Evolutionary conservation across 2,329 filamentous ascomycete genomes (phyloP).

Genomic region (Amphichorda felina): DNA sequence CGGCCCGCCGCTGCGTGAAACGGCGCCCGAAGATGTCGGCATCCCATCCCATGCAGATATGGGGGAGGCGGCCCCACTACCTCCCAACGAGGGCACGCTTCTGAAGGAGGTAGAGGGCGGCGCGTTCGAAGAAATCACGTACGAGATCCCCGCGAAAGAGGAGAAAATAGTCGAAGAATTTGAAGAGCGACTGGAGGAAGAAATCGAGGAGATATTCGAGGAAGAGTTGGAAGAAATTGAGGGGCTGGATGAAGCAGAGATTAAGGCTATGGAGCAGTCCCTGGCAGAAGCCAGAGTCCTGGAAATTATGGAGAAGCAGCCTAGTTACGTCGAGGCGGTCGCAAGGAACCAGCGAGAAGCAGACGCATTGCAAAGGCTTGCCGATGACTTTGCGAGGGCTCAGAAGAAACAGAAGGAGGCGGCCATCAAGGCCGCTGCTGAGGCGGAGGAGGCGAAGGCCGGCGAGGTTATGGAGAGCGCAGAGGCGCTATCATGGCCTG

Average conservation of each 20-base stretch:
- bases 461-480: slow-evolving; percentile 10
- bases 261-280: background rate
- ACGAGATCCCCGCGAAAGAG: slow-evolving; percentile 16
- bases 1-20: slow-evolving; percentile 58
- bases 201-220: slow-evolving; percentile 3
- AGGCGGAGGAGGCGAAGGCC: slow-evolving; percentile 15
- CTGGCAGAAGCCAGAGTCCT: background rate
- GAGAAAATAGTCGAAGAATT: slow-evolving; percentile 4
- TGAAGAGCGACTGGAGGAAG: background rate
- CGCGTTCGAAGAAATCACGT: slow-evolving; percentile 49
- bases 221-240: slow-evolving; percentile 15
- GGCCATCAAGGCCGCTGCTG: slow-evolving; percentile 8
- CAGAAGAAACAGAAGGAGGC: slow-evolving; percentile 20
- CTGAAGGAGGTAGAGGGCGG: slow-evolving; percentile 45
- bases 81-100: slow-evolving; percentile 27
- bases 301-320: slow-evolving; percentile 5
- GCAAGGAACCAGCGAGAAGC: slow-evolving; percentile 44
- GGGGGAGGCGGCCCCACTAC: slow-evolving; percentile 9
- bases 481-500: slow-evolving; percentile 4
- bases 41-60: slow-evolving; percentile 28
- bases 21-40: slow-evolving; percentile 45
- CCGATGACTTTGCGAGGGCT: slow-evolving; percentile 42
- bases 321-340: slow-evolving; percentile 31
- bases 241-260: slow-evolving; percentile 5
- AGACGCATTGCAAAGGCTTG: slow-evolving; percentile 39